A percentile compares a stretch with the other conserved stretches of the same genome.
These are phyloP conservation scores for Ambispora gerdemannii DNA, from an alignment of 192 early-diverging fungal species.

Conservation along the genomic window DNA sequence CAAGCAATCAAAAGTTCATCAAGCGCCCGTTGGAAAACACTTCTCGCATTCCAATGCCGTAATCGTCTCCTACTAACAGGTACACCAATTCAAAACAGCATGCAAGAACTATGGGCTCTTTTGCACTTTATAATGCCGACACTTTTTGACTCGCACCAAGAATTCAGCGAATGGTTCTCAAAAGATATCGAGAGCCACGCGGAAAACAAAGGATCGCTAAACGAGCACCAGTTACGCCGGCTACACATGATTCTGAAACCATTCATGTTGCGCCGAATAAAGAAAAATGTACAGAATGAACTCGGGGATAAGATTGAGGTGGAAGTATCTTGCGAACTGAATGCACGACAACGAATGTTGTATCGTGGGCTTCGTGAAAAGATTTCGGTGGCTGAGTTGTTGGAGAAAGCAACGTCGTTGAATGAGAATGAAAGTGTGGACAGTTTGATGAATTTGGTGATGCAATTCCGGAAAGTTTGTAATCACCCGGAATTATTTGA, in stretches of 20 bases:
- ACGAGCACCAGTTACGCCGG: slow-evolving; percentile 79
- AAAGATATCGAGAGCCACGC: slow-evolving; percentile 89
- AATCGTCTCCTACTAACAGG: slow-evolving; percentile 85
- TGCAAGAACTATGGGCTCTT: slow-evolving; percentile 93
- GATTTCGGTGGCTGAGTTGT: slow-evolving; percentile 71
- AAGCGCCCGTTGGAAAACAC: slow-evolving; percentile 80
- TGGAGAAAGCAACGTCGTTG: slow-evolving; percentile 64
- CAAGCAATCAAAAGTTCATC: slow-evolving; percentile 93
- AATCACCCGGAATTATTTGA: slow-evolving; percentile 88
- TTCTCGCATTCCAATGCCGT: slow-evolving; percentile 80
- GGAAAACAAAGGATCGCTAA: slow-evolving; percentile 74
- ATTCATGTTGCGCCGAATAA: slow-evolving; percentile 92
- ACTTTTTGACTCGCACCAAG: slow-evolving; percentile 88
- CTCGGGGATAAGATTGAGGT: slow-evolving; percentile 89
- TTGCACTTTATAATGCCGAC: slow-evolving; percentile 96
- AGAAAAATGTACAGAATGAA: slow-evolving; percentile 87
- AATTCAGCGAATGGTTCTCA: slow-evolving; percentile 94
- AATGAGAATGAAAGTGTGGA: slow-evolving; percentile 69
- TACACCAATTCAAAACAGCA: slow-evolving; percentile 91
- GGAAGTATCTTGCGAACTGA: slow-evolving; percentile 74
- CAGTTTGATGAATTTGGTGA: slow-evolving; percentile 90
- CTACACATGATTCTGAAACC: slow-evolving; percentile 91
- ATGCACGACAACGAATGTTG: slow-evolving; percentile 66
- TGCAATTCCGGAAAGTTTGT: slow-evolving; percentile 90
- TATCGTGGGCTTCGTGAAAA: slow-evolving; percentile 76